Evolutionary conservation across 805 yeast genomes (phyloP), one percentile per base, ranked within the genome.

Genomic region (Ogataea zsoltii): DNA sequence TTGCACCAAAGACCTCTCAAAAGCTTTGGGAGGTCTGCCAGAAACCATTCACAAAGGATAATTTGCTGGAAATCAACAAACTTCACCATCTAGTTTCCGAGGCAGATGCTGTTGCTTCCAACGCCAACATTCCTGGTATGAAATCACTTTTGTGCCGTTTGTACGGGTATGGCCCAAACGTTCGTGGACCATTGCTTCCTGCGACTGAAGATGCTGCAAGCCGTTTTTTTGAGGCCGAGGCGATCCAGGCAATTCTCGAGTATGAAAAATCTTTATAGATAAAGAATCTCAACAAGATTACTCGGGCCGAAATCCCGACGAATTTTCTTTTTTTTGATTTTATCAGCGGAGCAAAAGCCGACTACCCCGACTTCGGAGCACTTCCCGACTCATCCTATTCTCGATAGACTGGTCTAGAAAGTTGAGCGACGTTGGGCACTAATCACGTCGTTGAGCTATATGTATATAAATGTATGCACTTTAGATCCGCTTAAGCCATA

Each of bases 1-100:
- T 51, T 43, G 55, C 55, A n/a, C 55, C 55, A 11, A 51, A 51
- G 23, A 44, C 53, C 3, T 51, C 53, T 18, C 45, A 43, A 29
- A 42, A 41, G 17, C 47, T 51, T 1, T 51, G 55, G 55, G 33
- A 45, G 3, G 26, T 45, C 9, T 45, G 49, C 32, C 44, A 35
- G 19, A 9, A 38, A 31, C 46, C 42, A 14, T 25, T 45, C 18
- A 45, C 45, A 5, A 14, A 15, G 9, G 40, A 39, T 18, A 43
- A 37, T 26, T 14, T 51, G 23, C 36, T 31, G 6, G 45, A 51
- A 17, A 35, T 40, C 25, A 48, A 45, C 28, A 21, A 40, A 17
- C 33, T 51, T 10, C 51, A 51, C 23, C 29, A 36, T 23, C n/a
- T 51, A 16, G 45, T 48, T 6, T 48, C 55, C 6, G 44, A 49